These are phyloP conservation scores for Wallacemonas sp. DNA, from an alignment of 208 protist genomes.

Conservation along the genomic window DNA sequence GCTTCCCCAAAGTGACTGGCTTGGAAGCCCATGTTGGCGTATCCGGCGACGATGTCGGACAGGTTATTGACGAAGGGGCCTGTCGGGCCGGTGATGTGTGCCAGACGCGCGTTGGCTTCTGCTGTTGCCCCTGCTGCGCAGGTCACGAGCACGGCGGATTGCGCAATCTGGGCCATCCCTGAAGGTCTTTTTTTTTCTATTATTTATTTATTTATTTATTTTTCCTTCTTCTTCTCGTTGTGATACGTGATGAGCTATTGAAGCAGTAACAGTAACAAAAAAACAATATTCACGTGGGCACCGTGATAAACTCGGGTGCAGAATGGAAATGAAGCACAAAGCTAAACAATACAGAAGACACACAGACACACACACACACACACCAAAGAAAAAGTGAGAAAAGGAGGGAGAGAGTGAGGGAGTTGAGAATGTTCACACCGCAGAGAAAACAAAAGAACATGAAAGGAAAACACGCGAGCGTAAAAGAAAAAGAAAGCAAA, in stretches of 20 bases:
- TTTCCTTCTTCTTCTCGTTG: background rate
- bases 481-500: background rate
- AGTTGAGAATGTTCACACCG: background rate
- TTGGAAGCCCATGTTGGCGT: conserved; percentile 71
- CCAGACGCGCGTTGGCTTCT: conserved; percentile 16
- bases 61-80: conserved; percentile 27
- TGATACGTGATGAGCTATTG: background rate
- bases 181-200: conserved; percentile 8
- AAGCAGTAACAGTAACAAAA: background rate
- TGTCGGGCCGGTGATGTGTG: conserved; percentile 42
- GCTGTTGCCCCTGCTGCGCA: conserved; percentile 24
- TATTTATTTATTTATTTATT: conserved; percentile 12
- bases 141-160: conserved; percentile 50
- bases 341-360: conserved; percentile 10
- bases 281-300: background rate
- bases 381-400: conserved; percentile 3
- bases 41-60: conserved; percentile 25
- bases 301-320: too few relatives aligned
- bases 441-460: background rate
- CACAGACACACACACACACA: conserved; percentile 14
- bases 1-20: conserved; percentile 70
- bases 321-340: conserved; percentile 2
- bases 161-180: conserved; percentile 56
- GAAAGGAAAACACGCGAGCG: background rate
- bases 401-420: background rate